A percentile compares a stretch with the other conserved stretches of the same genome.
Evolutionary conservation across 169 alveolate genomes (phyloP).

Genomic region (Pseudocohnilembus persalinus): DNA sequence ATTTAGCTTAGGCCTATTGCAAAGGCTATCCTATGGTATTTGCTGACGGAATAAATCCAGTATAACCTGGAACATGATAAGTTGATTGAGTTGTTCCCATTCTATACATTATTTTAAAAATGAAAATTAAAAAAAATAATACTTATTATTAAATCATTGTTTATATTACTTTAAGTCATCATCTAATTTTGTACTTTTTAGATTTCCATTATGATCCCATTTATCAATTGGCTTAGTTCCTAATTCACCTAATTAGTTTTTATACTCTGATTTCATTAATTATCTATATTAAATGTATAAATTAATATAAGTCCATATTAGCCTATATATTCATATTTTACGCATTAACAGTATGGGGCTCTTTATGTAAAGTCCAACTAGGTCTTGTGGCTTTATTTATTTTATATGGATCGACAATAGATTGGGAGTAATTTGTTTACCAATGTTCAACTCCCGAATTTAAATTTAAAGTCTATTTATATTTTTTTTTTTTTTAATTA

Average conservation of each 20-base stretch:
- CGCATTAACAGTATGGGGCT: slow-evolving; percentile 39
- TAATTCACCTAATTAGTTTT: slow-evolving; percentile 33
- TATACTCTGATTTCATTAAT: slow-evolving; percentile 45
- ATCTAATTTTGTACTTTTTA: slow-evolving; percentile 23
- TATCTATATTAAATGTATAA: slow-evolving; percentile 14
- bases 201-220: slow-evolving; percentile 29
- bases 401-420: slow-evolving; percentile 39
- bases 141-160: not conserved
- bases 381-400: slow-evolving; percentile 32
- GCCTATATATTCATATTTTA: not conserved
- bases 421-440: slow-evolving; percentile 36
- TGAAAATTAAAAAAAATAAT: not conserved
- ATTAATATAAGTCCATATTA: not conserved
- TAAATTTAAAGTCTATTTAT: not conserved
- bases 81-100: slow-evolving; percentile 48
- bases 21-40: slow-evolving; percentile 33
- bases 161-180: slow-evolving; percentile 15
- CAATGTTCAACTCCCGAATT: slow-evolving; percentile 47
- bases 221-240: slow-evolving; percentile 43
- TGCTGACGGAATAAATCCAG: slow-evolving; percentile 49
- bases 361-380: slow-evolving; percentile 33
- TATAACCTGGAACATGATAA: slow-evolving; percentile 40
- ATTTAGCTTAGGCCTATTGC: slow-evolving; percentile 32
- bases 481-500: not conserved
- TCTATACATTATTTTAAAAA: not conserved